Percentiles rank a stretch among this genome's conserved stretches.
Conservation (phyloP, 495 filamentous ascomycete species). For the Neurospora intermedia region DNA sequence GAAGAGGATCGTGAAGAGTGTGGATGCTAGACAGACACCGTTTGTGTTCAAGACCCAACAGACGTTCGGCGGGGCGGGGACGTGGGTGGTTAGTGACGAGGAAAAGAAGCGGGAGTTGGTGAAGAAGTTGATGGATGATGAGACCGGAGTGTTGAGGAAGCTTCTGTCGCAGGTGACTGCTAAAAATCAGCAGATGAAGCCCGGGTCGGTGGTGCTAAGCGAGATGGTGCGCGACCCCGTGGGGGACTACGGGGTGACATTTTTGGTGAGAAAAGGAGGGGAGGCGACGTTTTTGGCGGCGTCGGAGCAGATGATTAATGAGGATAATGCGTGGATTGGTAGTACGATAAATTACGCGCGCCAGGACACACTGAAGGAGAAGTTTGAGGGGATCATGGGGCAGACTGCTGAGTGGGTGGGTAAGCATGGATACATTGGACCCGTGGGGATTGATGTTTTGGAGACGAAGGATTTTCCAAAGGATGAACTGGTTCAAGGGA, state of each 20-base stretch:
- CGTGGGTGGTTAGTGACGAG: constrained; percentile 16
- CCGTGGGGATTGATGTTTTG: constrained; percentile 23
- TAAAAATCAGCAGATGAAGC: constrained; percentile 16
- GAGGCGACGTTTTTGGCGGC: constrained; percentile 17
- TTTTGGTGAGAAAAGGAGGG: constrained; percentile 13
- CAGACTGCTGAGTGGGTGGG: constrained; percentile 16
- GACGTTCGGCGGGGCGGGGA: constrained; percentile 25
- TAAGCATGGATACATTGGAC: constrained; percentile 19
- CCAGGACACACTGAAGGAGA: constrained; percentile 14
- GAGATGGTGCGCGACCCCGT: constrained; percentile 15
- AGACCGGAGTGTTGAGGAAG: constrained; percentile 12
- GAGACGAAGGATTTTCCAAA: constrained; percentile 4
- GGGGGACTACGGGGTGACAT: constrained; percentile 23
- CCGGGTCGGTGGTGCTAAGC: constrained; percentile 15
- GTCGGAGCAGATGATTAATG: constrained; percentile 21
- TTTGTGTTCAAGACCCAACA: constrained; percentile 29
- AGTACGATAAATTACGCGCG: constrained; percentile 17
- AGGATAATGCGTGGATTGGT: constrained; percentile 19
- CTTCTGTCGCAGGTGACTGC: constrained; percentile 16
- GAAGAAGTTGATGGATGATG: constrained; percentile 5
- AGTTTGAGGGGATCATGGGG: constrained; percentile 12
- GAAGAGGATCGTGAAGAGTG: constrained; percentile 4
- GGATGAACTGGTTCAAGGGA: neutral
- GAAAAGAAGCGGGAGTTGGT: constrained; percentile 13
- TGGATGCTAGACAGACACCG: constrained; percentile 11